A percentile compares a stretch with the other conserved stretches of the same genome.
Evolutionary conservation across 2,329 filamentous ascomycete genomes (phyloP).

Genomic region (Colletotrichum spinosum): DNA sequence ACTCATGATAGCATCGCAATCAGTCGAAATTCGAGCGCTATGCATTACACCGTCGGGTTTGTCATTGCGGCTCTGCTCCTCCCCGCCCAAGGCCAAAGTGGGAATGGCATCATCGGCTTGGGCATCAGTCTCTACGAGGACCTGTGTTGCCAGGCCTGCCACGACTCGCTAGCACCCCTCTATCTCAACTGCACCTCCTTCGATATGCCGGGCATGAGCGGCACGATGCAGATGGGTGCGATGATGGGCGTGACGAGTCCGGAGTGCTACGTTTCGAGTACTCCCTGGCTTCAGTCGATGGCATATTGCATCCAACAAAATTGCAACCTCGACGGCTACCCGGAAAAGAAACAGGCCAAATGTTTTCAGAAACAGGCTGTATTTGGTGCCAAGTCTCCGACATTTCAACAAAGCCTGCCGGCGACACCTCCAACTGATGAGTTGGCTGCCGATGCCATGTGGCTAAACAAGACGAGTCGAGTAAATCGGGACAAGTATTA

Average conservation of each 20-base stretch:
- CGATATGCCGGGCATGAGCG: slow-evolving; percentile 3
- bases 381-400: slow-evolving; percentile 15
- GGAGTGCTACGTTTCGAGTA: slow-evolving; percentile 45
- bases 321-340: slow-evolving; percentile 41
- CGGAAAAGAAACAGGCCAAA: slow-evolving; percentile 28
- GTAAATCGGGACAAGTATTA: slow-evolving; percentile 14
- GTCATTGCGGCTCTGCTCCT: not conserved
- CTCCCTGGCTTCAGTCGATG: slow-evolving; percentile 46
- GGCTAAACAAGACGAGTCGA: slow-evolving; percentile 15
- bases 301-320: slow-evolving; percentile 49
- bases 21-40: not conserved
- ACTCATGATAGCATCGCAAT: too few species aligned
- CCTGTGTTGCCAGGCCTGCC: slow-evolving; percentile 23
- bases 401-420: slow-evolving; percentile 41
- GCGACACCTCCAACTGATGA: slow-evolving; percentile 5
- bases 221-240: slow-evolving; percentile 30
- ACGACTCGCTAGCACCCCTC: slow-evolving; percentile 17
- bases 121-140: slow-evolving; percentile 15
- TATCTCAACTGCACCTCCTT: slow-evolving; percentile 18
- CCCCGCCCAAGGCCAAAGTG: slow-evolving; percentile 1
- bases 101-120: slow-evolving; percentile 26
- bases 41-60: not conserved
- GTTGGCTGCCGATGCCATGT: slow-evolving; percentile 12
- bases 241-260: slow-evolving; percentile 35
- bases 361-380: slow-evolving; percentile 21